Conservation (phyloP, 139 green algal species). For the Tetradesmus obliquus region DNA sequence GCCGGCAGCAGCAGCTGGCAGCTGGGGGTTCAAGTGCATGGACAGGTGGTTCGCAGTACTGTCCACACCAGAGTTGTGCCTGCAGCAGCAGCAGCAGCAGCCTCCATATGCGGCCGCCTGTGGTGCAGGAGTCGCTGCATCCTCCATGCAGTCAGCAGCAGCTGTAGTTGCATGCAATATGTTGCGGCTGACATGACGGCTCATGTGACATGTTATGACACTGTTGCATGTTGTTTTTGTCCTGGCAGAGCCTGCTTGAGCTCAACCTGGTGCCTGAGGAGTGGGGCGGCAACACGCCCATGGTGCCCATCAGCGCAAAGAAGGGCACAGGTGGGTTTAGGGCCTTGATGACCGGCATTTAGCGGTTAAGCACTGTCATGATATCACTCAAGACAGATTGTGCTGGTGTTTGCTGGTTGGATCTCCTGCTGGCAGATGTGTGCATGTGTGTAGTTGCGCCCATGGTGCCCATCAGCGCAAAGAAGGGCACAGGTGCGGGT, state of each 20-base stretch:
- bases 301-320: slow-evolving; percentile 93
- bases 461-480: slow-evolving; percentile 92
- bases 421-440: background rate
- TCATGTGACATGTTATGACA: background rate
- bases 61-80: too few species aligned
- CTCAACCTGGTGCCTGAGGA: slow-evolving; percentile 94
- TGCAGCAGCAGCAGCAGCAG: too few species aligned
- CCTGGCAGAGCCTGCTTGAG: slow-evolving; percentile 84
- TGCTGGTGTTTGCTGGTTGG: background rate
- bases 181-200: too few species aligned
- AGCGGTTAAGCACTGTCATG: background rate
- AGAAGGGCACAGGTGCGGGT: slow-evolving; percentile 70
- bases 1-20: background rate
- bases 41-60: too few species aligned
- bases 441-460: slow-evolving; percentile 43
- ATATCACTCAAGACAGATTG: too few species aligned
- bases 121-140: too few species aligned
- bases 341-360: slow-evolving; percentile 10
- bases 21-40: background rate
- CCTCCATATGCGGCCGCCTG: too few species aligned
- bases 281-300: slow-evolving; percentile 94
- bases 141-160: too few species aligned
- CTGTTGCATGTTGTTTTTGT: background rate
- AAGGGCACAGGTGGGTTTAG: slow-evolving; percentile 59
- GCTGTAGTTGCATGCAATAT: too few species aligned